Base-by-base conservation (phyloP, 2,329 filamentous ascomycete species). In the Diatrype stigma region DNA sequence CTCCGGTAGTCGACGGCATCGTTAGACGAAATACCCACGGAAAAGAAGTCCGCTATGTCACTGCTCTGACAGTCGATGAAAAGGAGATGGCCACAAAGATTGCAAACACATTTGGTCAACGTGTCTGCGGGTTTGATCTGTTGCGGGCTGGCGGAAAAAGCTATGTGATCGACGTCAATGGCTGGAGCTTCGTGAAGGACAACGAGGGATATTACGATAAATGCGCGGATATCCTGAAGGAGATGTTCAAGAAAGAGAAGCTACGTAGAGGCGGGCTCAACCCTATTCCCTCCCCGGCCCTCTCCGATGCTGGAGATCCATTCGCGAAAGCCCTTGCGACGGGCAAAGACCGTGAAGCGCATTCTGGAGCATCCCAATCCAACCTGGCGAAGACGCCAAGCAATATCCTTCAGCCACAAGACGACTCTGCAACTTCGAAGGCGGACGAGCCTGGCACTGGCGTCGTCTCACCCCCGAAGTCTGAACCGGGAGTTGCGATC, bases 121-220 rank as follows among this genome's bases (percentile, higher is more conserved):
- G 90, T 49, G 92, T 99, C 2, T 99, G 94, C 66, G 94, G 94
- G 0, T 99, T 99, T 63, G 94, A 99, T 67, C 78, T 99, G 53
- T 77, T 99, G 51, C 86, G 95, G 26, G 90, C 92, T 12, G 86
- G 84, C 46, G 90, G 91, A 16, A 90, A 90, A 68, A 97, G 93
- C 67, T 99, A 90, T 70, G 94, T 99, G 46, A 99, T 99, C 59
- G 94, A 99, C 63, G 94, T 99, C 61, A 99, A 99, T 68, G 94
- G 94, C 12, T 99, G 95, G 95, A 97, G 93, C 66, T 99, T 99
- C 63, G 94, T 99, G 68, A 99, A 99, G 69, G 95, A 99, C 68
- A 99, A 99, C 63, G 93, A 96, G 56, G 92, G 96, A 54, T 99
- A 99, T 70, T 99, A 99, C 67, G 89, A 97, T 63, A 90, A 90